Evolutionary conservation across 768 basidiomycete species (phyloP).

Genomic region (Boletus pseudopeckii): DNA sequence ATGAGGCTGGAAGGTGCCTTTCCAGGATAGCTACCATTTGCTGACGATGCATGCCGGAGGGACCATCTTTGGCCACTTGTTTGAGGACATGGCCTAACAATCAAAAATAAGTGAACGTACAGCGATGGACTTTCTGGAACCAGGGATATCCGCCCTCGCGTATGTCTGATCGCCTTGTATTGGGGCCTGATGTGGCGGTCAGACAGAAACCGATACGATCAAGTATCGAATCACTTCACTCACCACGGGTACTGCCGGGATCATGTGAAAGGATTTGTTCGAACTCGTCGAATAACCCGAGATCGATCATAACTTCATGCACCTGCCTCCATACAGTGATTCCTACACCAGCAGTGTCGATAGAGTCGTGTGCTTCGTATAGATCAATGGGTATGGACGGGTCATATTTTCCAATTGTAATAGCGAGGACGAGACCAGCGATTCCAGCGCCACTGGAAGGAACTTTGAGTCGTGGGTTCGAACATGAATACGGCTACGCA

Average conservation of each 20-base stretch:
- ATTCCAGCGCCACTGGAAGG: constrained; percentile 37
- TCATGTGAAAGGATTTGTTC: constrained; percentile 9
- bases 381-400: constrained; percentile 35
- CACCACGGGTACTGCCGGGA: constrained; percentile 14
- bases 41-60: constrained; percentile 20
- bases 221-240: not conserved
- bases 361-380: constrained; percentile 43
- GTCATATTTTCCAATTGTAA: constrained; percentile 34
- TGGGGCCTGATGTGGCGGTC: constrained; percentile 20
- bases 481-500: not conserved
- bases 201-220: constrained; percentile 5
- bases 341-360: constrained; percentile 40
- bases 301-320: constrained; percentile 39
- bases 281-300: constrained; percentile 40
- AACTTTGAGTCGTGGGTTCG: not conserved
- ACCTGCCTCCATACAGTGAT: constrained; percentile 45
- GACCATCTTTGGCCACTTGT: constrained; percentile 2
- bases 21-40: constrained; percentile 19
- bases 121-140: constrained; percentile 18
- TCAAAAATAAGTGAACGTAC: constrained; percentile 11
- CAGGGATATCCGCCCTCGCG: constrained; percentile 30
- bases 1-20: constrained; percentile 16
- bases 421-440: constrained; percentile 42
- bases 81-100: not conserved
- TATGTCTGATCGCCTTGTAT: constrained; percentile 27